Evolutionary conservation across 2,329 filamentous ascomycete genomes (phyloP), one percentile per base, ranked within the genome.

Genomic region (Aureobasidium sp.): DNA sequence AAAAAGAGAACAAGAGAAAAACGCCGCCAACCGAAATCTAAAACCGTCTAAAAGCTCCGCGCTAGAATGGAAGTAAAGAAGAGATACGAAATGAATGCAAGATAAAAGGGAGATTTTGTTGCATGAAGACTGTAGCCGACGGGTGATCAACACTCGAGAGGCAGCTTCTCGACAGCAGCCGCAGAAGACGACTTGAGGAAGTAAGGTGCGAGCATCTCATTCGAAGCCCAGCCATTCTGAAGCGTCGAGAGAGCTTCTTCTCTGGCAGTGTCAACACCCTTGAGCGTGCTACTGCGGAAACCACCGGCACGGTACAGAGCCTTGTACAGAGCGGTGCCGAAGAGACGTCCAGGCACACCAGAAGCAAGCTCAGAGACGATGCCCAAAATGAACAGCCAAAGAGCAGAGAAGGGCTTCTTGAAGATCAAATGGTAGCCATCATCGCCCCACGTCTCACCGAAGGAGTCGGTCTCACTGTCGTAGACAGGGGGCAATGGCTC

Each of bases 321-420:
- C 52, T 62, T 62, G 52, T 57, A 62, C 0, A 62, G 48, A 8
- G 60, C 60, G 37, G 60, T 62, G 21, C 60, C 60, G 16, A 62
- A 62, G 2, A 62, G 44, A 25, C 60, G 50, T 34, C 60, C 60
- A 29, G 60, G 60, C 15, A 62, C 49, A n/a, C 60, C 60, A 42
- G 60, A 62, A 5, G 60, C 60, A 16, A 62, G 60, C 39, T 62
- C 60, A 1, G 60, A 62, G 3, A 62, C 60, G 21, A 62, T 62
- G 16, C 60, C 60, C 15, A 62, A 29, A n/a, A 62, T 41, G 34
- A 62, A 62, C 27, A 62, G 29, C 60, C 60, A 62, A 1, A 57
- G 42, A 16, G 60, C 60, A 21, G 41, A 30, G 9, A 62, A 34
- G 21, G 60, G 60, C 29, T 62, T 49, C 37, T 52, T 49, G 36